These are phyloP conservation scores for Niebla homalea DNA, from an alignment of 495 filamentous ascomycete species.

Conservation along the genomic window DNA sequence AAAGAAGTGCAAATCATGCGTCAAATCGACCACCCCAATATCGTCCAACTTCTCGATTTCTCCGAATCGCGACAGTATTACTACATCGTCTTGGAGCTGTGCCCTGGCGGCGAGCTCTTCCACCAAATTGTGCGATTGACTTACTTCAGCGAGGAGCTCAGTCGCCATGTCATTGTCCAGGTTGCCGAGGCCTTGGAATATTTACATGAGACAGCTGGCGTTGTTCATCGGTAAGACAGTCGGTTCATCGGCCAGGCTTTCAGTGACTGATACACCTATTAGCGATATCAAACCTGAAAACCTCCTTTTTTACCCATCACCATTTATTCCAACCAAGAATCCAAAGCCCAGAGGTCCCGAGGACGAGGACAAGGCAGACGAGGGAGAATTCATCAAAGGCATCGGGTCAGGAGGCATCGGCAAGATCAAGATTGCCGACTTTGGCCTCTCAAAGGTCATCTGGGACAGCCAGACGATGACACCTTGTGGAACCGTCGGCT, in stretches of 20 bases:
- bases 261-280: slow-evolving; percentile 17
- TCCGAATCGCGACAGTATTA: slow-evolving; percentile 91
- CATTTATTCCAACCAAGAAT: slow-evolving; percentile 64
- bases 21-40: slow-evolving; percentile 86
- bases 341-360: slow-evolving; percentile 68
- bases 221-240: slow-evolving; percentile 82
- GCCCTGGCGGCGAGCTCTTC: slow-evolving; percentile 91
- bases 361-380: slow-evolving; percentile 94
- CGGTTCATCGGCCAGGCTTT: background rate
- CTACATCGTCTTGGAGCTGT: slow-evolving; percentile 91
- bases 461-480: slow-evolving; percentile 99
- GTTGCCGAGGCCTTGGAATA: slow-evolving; percentile 90
- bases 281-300: slow-evolving; percentile 99
- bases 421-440: slow-evolving; percentile 92
- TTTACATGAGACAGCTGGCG: slow-evolving; percentile 84
- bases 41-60: slow-evolving; percentile 85
- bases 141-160: slow-evolving; percentile 94
- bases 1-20: slow-evolving; percentile 99
- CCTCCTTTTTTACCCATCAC: slow-evolving; percentile 77
- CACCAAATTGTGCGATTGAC: slow-evolving; percentile 97
- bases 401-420: slow-evolving; percentile 88
- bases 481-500: slow-evolving; percentile 93
- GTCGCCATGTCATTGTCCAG: slow-evolving; percentile 84
- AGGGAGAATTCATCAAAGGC: slow-evolving; percentile 81
- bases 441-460: slow-evolving; percentile 91